Percentiles rank a stretch among this genome's conserved stretches.
Evolutionary conservation across 257 asterid genomes (phyloP).

Genomic region (Solanum paucissectum): DNA sequence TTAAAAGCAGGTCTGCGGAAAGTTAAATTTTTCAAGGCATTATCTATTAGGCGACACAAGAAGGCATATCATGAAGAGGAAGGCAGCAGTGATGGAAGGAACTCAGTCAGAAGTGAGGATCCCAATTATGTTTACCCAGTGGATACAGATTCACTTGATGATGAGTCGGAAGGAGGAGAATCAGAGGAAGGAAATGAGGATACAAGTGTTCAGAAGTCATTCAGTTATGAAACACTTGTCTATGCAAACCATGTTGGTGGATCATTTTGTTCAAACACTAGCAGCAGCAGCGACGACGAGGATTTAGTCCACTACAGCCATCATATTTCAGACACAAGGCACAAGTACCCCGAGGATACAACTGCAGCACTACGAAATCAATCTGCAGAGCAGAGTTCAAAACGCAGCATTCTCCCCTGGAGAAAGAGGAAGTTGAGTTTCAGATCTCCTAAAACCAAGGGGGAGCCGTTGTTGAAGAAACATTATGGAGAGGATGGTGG

Average conservation of each 20-base stretch:
- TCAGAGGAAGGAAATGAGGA: conserved; percentile 26
- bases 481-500: conserved; percentile 79
- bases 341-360: conserved; percentile 1
- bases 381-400: conserved; percentile 21
- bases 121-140: conserved; percentile 21
- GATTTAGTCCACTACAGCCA: conserved; percentile 47
- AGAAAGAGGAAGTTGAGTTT: conserved; percentile 63
- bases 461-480: conserved; percentile 66
- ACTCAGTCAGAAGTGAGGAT: conserved; percentile 50
- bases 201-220: conserved; percentile 26
- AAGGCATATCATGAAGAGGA: conserved; percentile 40
- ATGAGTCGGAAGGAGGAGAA: conserved; percentile 25
- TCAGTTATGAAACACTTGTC: conserved; percentile 54
- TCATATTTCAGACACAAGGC: conserved; percentile 14
- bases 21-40: conserved; percentile 28
- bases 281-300: conserved; percentile 49
- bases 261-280: conserved; percentile 23
- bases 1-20: conserved; percentile 32
- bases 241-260: conserved; percentile 55
- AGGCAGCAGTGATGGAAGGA: conserved; percentile 52
- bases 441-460: conserved; percentile 54
- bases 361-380: conserved; percentile 14
- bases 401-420: conserved; percentile 64
- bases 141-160: conserved; percentile 44
- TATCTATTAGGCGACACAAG: conserved; percentile 31